A percentile compares a stretch with the other conserved stretches of the same genome.
These are phyloP conservation scores for Pythium brachiatum DNA, from an alignment of 352 stramenopile genomes.

Conservation along the genomic window DNA sequence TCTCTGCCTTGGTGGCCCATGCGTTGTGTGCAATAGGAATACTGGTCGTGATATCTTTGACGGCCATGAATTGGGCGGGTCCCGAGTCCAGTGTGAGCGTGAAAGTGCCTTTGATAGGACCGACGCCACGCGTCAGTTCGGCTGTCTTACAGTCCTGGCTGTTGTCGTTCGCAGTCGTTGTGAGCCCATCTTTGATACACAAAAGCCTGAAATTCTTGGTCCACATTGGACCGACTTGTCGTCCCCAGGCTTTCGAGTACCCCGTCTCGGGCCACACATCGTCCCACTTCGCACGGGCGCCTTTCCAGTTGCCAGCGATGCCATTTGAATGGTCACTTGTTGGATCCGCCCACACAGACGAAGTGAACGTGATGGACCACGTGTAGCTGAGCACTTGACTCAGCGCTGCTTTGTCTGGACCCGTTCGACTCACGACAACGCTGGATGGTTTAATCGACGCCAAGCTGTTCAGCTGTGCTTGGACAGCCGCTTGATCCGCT, in stretches of 20 bases:
- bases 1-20: slow-evolving; percentile 83
- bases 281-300: slow-evolving; percentile 63
- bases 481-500: slow-evolving; percentile 74
- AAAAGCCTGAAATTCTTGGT: slow-evolving; percentile 35
- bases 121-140: slow-evolving; percentile 39
- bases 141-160: slow-evolving; percentile 41
- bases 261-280: slow-evolving; percentile 90
- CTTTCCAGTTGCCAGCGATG: slow-evolving; percentile 92
- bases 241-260: slow-evolving; percentile 96
- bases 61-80: slow-evolving; percentile 63
- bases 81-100: slow-evolving; percentile 86
- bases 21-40: slow-evolving; percentile 91
- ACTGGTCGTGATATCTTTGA: slow-evolving; percentile 61
- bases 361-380: slow-evolving; percentile 94
- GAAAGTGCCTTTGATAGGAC: slow-evolving; percentile 92
- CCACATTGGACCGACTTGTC: slow-evolving; percentile 91
- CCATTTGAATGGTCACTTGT: slow-evolving; percentile 82
- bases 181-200: slow-evolving; percentile 66
- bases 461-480: slow-evolving; percentile 91
- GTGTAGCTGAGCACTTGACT: slow-evolving; percentile 85
- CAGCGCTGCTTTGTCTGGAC: slow-evolving; percentile 30
- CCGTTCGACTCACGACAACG: slow-evolving; percentile 81
- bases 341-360: slow-evolving; percentile 91
- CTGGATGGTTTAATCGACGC: slow-evolving; percentile 90
- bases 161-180: slow-evolving; percentile 54